Conservation (phyloP, 176 grass and related monocot genomes). For the Aechmea fasciata region DNA sequence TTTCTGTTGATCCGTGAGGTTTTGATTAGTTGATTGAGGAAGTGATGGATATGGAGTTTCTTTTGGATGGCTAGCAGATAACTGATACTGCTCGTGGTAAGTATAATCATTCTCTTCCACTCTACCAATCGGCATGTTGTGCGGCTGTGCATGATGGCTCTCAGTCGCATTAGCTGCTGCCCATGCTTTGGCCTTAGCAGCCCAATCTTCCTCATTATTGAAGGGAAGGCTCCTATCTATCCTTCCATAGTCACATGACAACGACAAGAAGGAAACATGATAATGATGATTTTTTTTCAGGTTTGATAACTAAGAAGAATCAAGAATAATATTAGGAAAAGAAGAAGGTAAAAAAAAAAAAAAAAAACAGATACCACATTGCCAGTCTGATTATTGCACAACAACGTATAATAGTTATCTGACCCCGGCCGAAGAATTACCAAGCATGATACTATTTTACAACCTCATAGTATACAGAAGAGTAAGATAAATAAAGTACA, state of each 20-base stretch:
- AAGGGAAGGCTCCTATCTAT: constrained; percentile 19
- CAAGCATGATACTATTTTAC: too few species aligned
- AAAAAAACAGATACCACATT: not conserved
- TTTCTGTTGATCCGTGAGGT: constrained; percentile 48
- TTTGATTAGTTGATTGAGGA: constrained; percentile 39
- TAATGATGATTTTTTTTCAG: constrained; percentile 14
- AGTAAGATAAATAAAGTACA: too few species aligned
- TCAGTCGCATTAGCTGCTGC: constrained; percentile 52
- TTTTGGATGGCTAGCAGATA: constrained; percentile 29
- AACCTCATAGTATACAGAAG: too few species aligned
- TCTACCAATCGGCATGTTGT: constrained; percentile 33
- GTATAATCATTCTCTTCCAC: constrained; percentile 35
- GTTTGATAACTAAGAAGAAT: not conserved
- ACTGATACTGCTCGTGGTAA: constrained; percentile 49
- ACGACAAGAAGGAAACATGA: constrained; percentile 20
- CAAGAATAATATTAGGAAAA: not conserved
- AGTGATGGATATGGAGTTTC: constrained; percentile 34
- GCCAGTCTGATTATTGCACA: not conserved
- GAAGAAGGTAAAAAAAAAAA: not conserved
- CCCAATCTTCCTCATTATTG: constrained; percentile 72
- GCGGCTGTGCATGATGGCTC: constrained; percentile 41
- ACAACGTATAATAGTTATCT: not conserved
- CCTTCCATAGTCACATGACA: constrained; percentile 18
- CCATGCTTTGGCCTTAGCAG: constrained; percentile 78
- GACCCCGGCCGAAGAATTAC: too few species aligned